Conservation (phyloP, 2,329 filamentous ascomycete species). For the Paecilomyces sp. region DNA sequence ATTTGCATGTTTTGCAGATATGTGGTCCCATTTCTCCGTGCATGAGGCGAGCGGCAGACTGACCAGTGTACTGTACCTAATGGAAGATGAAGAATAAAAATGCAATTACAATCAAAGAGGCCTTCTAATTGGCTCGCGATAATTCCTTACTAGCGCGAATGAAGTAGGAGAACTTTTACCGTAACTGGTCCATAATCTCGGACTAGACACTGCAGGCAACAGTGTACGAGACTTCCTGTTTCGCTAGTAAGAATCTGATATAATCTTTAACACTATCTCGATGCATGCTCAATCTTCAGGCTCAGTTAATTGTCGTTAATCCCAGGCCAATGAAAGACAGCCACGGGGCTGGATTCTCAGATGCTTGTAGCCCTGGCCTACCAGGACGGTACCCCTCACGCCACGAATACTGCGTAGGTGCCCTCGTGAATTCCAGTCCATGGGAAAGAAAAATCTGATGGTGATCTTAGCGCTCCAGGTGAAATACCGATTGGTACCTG, state of each 20-base stretch:
- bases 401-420: neutral
- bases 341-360: neutral
- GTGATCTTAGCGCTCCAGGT: neutral
- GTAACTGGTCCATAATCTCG: too few relatives aligned
- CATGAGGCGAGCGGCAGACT: neutral
- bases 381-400: neutral
- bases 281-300: too few relatives aligned
- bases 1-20: constrained; percentile 7
- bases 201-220: too few relatives aligned
- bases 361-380: neutral
- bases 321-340: too few relatives aligned
- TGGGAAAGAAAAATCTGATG: neutral
- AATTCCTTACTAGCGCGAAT: too few relatives aligned
- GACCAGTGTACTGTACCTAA: neutral
- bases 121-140: too few relatives aligned
- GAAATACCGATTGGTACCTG: neutral
- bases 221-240: too few relatives aligned
- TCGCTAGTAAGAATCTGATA: too few relatives aligned
- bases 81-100: neutral
- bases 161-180: too few relatives aligned
- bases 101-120: neutral
- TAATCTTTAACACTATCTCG: too few relatives aligned
- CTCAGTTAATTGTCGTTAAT: too few relatives aligned
- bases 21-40: constrained; percentile 6
- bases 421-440: neutral